Conservation (phyloP, 331 rosid genomes). For the Stylosanthes scabra region DNA sequence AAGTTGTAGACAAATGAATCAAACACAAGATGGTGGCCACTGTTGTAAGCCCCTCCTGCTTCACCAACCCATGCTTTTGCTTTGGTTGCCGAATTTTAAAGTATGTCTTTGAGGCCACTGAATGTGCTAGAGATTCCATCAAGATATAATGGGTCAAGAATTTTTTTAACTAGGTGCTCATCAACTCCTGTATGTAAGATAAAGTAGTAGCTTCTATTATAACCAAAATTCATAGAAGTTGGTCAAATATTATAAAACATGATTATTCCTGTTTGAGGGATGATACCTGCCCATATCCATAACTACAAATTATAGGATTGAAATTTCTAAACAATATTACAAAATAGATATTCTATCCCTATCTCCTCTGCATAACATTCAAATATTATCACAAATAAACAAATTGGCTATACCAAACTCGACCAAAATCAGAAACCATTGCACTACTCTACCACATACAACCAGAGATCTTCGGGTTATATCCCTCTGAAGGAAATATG, state of each 20-base stretch:
- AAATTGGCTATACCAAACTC: no score
- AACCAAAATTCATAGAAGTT: conserved; percentile 1
- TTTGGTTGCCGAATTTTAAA: conserved; percentile 52
- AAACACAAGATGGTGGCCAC: conserved; percentile 82
- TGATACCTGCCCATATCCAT: conserved; percentile 89
- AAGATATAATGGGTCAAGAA: conserved; percentile 73
- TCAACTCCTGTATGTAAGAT: conserved; percentile 67
- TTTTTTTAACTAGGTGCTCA: conserved; percentile 61
- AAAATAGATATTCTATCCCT: no score
- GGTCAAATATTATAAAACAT: neutral
- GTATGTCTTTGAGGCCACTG: conserved; percentile 55
- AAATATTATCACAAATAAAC: no score
- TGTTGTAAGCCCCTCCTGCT: conserved; percentile 94
- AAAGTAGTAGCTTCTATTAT: conserved; percentile 8
- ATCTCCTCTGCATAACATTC: no score
- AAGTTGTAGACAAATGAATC: conserved; percentile 88
- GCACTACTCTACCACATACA: no score
- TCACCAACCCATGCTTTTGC: conserved; percentile 94
- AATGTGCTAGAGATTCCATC: conserved; percentile 63
- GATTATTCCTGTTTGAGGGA: neutral
- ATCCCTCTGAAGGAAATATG: no score
- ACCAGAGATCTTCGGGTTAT: no score
- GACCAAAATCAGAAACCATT: no score
- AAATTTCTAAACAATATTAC: no score
- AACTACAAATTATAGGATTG: no score